phyloP scores from a whole-genome alignment of 148 eudicot genomes.

The Hydrangea macrophylla region DNA sequence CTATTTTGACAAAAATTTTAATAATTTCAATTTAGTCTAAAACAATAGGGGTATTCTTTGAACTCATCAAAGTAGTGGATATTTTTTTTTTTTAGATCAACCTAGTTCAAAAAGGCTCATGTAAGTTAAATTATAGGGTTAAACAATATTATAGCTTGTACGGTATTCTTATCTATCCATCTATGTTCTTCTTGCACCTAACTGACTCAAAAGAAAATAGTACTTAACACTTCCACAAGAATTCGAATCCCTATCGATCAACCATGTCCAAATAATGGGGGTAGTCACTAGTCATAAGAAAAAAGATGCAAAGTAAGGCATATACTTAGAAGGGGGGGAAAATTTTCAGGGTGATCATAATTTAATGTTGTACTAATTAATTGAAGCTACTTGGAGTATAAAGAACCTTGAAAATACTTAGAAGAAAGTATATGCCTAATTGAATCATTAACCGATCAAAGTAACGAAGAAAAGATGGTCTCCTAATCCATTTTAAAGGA shows the following conservation, averaged over 20 bases:
- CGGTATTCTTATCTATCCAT: too few relatives aligned
- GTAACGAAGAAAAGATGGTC: conserved; percentile 4
- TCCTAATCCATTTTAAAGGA: conserved; percentile 22
- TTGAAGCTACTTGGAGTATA: background rate
- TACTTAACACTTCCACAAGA: background rate
- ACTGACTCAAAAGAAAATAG: background rate
- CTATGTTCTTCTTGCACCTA: background rate
- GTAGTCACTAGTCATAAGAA: background rate
- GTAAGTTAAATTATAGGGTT: too few relatives aligned
- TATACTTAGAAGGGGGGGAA: conserved; percentile 12
- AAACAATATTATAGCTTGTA: too few relatives aligned
- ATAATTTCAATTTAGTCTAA: too few relatives aligned
- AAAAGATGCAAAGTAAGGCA: conserved; percentile 26
- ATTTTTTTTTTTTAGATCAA: too few relatives aligned
- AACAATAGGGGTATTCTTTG: too few relatives aligned
- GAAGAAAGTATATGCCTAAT: conserved; percentile 30
- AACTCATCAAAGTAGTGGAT: too few relatives aligned
- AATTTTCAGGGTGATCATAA: background rate
- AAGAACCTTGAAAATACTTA: conserved; percentile 1
- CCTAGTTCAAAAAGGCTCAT: too few relatives aligned
- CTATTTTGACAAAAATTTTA: too few relatives aligned
- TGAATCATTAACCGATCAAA: conserved; percentile 16
- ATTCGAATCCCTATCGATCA: conserved; percentile 4
- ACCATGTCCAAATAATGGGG: background rate
- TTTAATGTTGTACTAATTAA: background rate